These are phyloP conservation scores for Aspergillus tubingensis DNA, from an alignment of 2,329 filamentous ascomycete genomes.

Conservation along the genomic window DNA sequence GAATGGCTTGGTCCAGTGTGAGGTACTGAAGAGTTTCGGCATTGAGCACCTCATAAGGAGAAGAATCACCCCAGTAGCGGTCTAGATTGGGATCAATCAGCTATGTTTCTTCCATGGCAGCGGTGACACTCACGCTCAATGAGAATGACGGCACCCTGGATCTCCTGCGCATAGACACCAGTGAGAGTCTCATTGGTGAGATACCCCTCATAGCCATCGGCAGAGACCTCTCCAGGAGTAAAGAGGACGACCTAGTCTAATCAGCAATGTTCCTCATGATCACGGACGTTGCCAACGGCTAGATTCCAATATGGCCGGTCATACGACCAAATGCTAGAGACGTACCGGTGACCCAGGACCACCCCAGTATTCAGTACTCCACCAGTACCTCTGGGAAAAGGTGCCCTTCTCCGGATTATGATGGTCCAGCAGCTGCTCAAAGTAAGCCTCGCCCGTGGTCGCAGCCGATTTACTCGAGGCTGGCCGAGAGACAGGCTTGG, in stretches of 20 bases:
- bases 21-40: conserved; percentile 58
- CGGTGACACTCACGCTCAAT: conserved; percentile 51
- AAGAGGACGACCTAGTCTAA: conserved; percentile 49
- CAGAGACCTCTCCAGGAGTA: conserved; percentile 56
- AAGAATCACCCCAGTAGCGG: conserved; percentile 60
- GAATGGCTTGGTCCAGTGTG: conserved; percentile 56
- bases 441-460: conserved; percentile 27
- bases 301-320: not conserved
- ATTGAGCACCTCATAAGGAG: conserved; percentile 54
- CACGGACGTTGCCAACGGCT: not conserved
- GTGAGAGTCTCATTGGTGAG: conserved; percentile 53
- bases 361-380: conserved; percentile 53
- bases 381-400: conserved; percentile 58
- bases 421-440: conserved; percentile 63
- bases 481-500: not conserved
- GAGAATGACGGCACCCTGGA: conserved; percentile 57
- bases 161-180: conserved; percentile 54
- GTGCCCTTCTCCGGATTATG: conserved; percentile 56
- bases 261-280: not conserved
- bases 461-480: not conserved
- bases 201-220: conserved; percentile 52
- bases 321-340: conserved; percentile 11
- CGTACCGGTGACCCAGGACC: conserved; percentile 57
- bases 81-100: conserved; percentile 36
- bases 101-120: not conserved